A percentile compares a stretch with the other conserved stretches of the same genome.
These are phyloP conservation scores for Populus simonii DNA, from an alignment of 345 rosid genomes.

Conservation along the genomic window DNA sequence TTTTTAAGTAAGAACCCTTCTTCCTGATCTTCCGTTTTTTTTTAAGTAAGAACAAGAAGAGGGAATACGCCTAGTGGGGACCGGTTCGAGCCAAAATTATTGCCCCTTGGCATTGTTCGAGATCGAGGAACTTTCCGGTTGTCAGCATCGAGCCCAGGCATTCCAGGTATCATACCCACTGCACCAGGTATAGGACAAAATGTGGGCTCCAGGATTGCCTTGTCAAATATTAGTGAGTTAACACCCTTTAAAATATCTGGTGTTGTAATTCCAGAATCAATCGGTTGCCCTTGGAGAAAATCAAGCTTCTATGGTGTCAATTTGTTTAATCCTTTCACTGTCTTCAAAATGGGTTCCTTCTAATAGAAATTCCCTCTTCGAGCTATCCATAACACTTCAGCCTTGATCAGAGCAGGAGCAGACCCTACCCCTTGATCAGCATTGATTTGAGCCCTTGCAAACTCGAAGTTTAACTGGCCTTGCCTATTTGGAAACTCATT, in stretches of 20 bases:
- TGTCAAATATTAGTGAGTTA: slow-evolving; percentile 73
- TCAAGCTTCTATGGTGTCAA: slow-evolving; percentile 88
- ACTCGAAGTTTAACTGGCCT: slow-evolving; percentile 43
- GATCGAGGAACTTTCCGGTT: too few species aligned
- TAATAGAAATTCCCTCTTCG: slow-evolving; percentile 68
- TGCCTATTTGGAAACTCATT: slow-evolving; percentile 21
- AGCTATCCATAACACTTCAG: slow-evolving; percentile 87
- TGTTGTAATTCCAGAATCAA: slow-evolving; percentile 82
- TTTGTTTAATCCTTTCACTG: slow-evolving; percentile 83
- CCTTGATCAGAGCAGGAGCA: slow-evolving; percentile 58
- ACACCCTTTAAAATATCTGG: slow-evolving; percentile 82
- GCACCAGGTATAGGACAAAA: slow-evolving; percentile 44
- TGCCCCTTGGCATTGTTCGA: too few species aligned
- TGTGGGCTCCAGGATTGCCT: slow-evolving; percentile 82
- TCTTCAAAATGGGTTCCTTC: slow-evolving; percentile 68
- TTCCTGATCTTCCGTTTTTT: too few species aligned
- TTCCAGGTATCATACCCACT: too few species aligned
- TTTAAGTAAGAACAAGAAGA: too few species aligned
- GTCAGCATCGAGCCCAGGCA: too few species aligned
- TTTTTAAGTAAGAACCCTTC: too few species aligned
- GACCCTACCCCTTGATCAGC: slow-evolving; percentile 61
- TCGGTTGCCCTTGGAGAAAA: slow-evolving; percentile 78
- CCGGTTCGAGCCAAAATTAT: too few species aligned
- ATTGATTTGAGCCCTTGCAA: slow-evolving; percentile 38
- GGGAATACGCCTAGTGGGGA: too few species aligned